Percentiles rank a stretch among this genome's conserved stretches.
These are phyloP conservation scores for Boletus reticuloceps DNA, from an alignment of 768 basidiomycete genomes.

Conservation along the genomic window DNA sequence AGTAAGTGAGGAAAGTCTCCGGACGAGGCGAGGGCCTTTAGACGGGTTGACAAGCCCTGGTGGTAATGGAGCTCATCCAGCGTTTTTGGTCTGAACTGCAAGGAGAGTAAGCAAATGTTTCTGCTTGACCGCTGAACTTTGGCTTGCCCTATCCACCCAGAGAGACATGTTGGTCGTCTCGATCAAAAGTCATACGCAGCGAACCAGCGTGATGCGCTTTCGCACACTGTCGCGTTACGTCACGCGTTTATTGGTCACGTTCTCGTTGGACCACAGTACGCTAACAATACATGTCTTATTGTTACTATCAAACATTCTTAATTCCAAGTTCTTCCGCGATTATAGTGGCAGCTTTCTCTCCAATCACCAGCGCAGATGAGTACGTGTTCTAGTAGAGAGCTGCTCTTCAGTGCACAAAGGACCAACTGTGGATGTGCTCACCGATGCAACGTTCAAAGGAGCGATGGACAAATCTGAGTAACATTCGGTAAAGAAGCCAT, in stretches of 20 bases:
- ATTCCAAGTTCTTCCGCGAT: conserved; percentile 24
- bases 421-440: conserved; percentile 8
- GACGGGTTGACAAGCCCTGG: conserved; percentile 68
- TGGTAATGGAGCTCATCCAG: conserved; percentile 92
- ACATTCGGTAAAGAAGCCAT: background rate
- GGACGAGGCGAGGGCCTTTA: conserved; percentile 78
- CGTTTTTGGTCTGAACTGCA: conserved; percentile 78
- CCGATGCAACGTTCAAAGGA: conserved; percentile 37
- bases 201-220: background rate
- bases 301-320: conserved; percentile 4
- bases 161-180: conserved; percentile 48
- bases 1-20: conserved; percentile 98
- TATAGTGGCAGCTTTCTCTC: conserved; percentile 24
- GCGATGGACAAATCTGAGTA: conserved; percentile 37
- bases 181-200: background rate
- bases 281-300: no score
- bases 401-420: background rate
- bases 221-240: conserved; percentile 25
- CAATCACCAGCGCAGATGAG: conserved; percentile 24
- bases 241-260: conserved; percentile 30
- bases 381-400: conserved; percentile 18
- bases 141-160: conserved; percentile 55
- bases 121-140: background rate
- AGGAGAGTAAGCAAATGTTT: background rate
- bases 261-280: background rate